phyloP scores from a whole-genome alignment of 768 basidiomycete species.

The Kwoniella pini region DNA sequence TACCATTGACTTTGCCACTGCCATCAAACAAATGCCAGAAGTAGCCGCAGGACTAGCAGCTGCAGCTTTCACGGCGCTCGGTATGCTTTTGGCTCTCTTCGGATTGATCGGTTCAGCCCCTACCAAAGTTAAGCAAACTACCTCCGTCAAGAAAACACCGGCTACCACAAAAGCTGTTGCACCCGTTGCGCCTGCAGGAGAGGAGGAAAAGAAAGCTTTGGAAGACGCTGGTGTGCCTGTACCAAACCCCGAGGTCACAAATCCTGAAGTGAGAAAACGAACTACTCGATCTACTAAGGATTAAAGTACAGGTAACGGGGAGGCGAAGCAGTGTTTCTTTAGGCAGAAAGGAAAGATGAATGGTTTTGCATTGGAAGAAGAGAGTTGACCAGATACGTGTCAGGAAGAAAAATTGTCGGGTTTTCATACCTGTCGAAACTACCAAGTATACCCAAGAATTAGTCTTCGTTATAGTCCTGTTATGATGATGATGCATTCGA shows the following conservation, averaged over 20 bases:
- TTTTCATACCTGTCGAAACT: too few relatives aligned
- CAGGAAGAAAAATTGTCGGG: too few relatives aligned
- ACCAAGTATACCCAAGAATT: too few relatives aligned
- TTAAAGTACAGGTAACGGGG: not conserved
- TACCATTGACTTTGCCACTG: conserved; percentile 58
- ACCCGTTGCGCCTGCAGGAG: conserved; percentile 44
- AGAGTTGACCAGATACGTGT: not conserved
- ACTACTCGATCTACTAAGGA: conserved; percentile 39
- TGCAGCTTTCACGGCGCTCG: conserved; percentile 75
- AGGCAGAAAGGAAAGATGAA: too few relatives aligned
- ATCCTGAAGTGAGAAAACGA: conserved; percentile 31
- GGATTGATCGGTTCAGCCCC: conserved; percentile 69
- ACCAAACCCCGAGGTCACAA: conserved; percentile 11
- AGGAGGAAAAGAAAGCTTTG: conserved; percentile 41
- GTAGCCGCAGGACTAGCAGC: conserved; percentile 76
- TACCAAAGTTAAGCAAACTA: conserved; percentile 34
- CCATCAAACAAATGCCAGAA: conserved; percentile 86
- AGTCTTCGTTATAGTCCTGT: too few relatives aligned
- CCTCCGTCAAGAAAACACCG: conserved; percentile 33
- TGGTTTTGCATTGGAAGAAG: not conserved
- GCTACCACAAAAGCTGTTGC: conserved; percentile 30
- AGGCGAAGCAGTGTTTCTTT: too few relatives aligned
- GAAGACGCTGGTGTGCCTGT: conserved; percentile 41
- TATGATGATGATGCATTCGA: too few relatives aligned
- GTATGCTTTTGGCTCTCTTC: conserved; percentile 77